phyloP scores from a whole-genome alignment of 257 asterid species.

The Solanum tarapatanum region DNA sequence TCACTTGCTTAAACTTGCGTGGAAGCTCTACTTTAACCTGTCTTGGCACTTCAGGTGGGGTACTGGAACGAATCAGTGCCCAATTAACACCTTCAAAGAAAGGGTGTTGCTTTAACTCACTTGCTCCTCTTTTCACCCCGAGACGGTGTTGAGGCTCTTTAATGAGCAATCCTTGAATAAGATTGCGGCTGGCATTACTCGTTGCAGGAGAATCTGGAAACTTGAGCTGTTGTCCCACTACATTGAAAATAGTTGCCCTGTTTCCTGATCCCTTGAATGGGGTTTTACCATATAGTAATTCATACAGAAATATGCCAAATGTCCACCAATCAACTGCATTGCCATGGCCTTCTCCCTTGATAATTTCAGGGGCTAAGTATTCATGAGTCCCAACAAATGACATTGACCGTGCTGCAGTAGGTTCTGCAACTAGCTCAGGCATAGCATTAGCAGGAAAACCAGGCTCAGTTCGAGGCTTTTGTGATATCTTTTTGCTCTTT shows the following conservation, averaged over 20 bases:
- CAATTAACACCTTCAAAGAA: constrained; percentile 31
- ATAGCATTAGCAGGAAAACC: constrained; percentile 8
- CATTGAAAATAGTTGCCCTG: constrained; percentile 25
- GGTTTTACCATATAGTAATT: constrained; percentile 22
- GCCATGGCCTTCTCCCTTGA: constrained; percentile 33
- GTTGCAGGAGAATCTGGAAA: constrained; percentile 27
- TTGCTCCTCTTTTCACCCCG: constrained; percentile 31
- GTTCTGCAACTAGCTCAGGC: constrained; percentile 27
- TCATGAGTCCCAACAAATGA: constrained; percentile 30
- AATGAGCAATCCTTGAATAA: constrained; percentile 21
- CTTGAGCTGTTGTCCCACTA: constrained; percentile 24
- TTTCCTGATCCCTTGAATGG: constrained; percentile 28
- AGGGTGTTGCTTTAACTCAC: constrained; percentile 29
- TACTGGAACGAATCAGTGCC: constrained; percentile 35
- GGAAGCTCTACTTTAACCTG: constrained; percentile 10
- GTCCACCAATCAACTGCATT: constrained; percentile 38
- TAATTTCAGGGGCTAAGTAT: constrained; percentile 29
- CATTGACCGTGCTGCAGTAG: constrained; percentile 28
- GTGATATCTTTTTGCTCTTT: constrained; percentile 16
- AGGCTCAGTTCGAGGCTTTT: constrained; percentile 2
- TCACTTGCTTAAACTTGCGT: constrained; percentile 5
- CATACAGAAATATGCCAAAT: constrained; percentile 24
- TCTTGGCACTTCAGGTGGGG: constrained; percentile 33
- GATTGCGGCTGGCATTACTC: constrained; percentile 18
- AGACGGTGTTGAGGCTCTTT: constrained; percentile 27